Conservation (phyloP, 805 yeast genomes). For the Vanderwaltozyma yarrowii region DNA sequence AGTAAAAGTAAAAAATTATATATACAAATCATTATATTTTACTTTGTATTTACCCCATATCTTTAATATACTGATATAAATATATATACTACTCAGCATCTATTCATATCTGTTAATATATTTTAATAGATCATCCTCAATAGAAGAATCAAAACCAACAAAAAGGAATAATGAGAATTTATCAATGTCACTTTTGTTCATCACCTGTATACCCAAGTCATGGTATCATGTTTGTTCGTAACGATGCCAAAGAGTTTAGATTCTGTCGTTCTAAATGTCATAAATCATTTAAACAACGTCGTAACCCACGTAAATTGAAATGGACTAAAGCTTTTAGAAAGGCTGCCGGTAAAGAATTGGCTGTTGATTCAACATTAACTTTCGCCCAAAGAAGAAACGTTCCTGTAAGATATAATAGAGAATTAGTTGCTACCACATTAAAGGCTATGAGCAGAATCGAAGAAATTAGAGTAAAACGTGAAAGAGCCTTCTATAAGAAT, state of each 20-base stretch:
- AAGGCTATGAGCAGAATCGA: constrained; percentile 94
- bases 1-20: too few species aligned
- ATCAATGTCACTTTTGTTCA: constrained; percentile 93
- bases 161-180: constrained; percentile 54
- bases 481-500: constrained; percentile 96
- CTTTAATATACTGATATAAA: too few species aligned
- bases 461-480: constrained; percentile 92
- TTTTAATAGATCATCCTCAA: too few species aligned
- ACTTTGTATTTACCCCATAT: too few species aligned
- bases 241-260: constrained; percentile 94
- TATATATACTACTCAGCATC: too few species aligned
- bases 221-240: constrained; percentile 96
- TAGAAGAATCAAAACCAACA: too few species aligned
- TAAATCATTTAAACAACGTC: constrained; percentile 92
- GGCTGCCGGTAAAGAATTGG: constrained; percentile 98
- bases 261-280: constrained; percentile 98
- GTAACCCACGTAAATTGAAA: constrained; percentile 94
- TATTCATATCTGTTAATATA: too few species aligned
- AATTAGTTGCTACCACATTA: constrained; percentile 85
- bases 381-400: constrained; percentile 97
- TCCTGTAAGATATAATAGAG: constrained; percentile 96
- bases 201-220: constrained; percentile 92
- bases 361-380: constrained; percentile 91
- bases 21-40: too few species aligned
- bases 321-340: constrained; percentile 99